Conservation (phyloP, 2,329 filamentous ascomycete genomes). For the Cercospora sesami region DNA sequence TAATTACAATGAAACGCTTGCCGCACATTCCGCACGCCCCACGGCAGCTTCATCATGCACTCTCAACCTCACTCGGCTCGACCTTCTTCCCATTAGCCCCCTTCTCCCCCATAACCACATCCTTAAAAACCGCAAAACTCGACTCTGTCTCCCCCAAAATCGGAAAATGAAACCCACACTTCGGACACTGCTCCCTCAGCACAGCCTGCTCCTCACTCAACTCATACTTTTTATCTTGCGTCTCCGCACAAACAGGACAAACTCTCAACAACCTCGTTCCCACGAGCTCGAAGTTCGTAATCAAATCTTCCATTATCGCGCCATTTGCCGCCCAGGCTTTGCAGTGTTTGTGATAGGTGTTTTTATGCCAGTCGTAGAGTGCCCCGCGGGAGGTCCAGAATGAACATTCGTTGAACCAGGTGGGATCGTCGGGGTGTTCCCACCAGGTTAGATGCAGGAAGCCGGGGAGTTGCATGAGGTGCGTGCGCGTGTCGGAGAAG, state of each 20-base stretch:
- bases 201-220: slow-evolving; percentile 7
- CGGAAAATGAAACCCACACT: slow-evolving; percentile 16
- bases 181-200: slow-evolving; percentile 10
- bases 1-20: not conserved
- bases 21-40: not conserved
- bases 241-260: slow-evolving; percentile 12
- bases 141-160: slow-evolving; percentile 8
- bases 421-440: slow-evolving; percentile 13
- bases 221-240: slow-evolving; percentile 17
- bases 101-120: slow-evolving; percentile 3
- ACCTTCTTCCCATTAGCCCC: not conserved
- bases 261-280: slow-evolving; percentile 13
- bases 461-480: slow-evolving; percentile 13
- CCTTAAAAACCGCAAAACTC: slow-evolving; percentile 18
- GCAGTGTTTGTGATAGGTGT: slow-evolving; percentile 18
- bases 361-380: slow-evolving; percentile 16
- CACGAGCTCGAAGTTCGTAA: slow-evolving; percentile 16
- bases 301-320: slow-evolving; percentile 16
- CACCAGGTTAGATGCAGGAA: slow-evolving; percentile 17
- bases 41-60: not conserved
- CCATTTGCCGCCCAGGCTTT: slow-evolving; percentile 15
- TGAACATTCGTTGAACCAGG: slow-evolving; percentile 13
- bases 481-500: slow-evolving; percentile 12
- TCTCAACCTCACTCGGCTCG: not conserved
- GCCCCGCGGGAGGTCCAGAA: slow-evolving; percentile 11